Percentiles rank a stretch among this genome's conserved stretches.
Conservation (phyloP, 2,329 filamentous ascomycete species). For the Podosphaera fusca region DNA sequence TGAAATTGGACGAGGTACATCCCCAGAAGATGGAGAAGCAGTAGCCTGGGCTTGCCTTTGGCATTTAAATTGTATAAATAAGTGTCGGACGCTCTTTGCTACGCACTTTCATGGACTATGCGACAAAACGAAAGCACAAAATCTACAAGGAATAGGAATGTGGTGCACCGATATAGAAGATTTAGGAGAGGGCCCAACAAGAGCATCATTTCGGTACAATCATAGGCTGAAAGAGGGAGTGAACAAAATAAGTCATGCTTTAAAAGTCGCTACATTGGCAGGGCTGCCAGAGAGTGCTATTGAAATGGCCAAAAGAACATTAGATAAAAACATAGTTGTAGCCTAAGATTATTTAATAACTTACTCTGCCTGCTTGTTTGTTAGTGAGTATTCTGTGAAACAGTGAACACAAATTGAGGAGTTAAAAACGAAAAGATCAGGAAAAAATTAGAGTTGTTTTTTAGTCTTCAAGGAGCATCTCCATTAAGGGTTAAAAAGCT, state of each 20-base stretch:
- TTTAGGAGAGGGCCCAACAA: slow-evolving; percentile 28
- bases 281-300: slow-evolving; percentile 57
- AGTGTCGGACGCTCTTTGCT: slow-evolving; percentile 66
- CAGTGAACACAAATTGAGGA: slow-evolving; percentile 29
- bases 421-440: slow-evolving; percentile 11
- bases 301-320: slow-evolving; percentile 28
- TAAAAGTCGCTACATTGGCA: slow-evolving; percentile 82
- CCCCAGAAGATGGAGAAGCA: slow-evolving; percentile 73
- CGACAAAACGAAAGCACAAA: slow-evolving; percentile 42
- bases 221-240: slow-evolving; percentile 63
- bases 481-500: slow-evolving; percentile 21
- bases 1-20: slow-evolving; percentile 85
- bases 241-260: slow-evolving; percentile 69
- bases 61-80: slow-evolving; percentile 58
- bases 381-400: slow-evolving; percentile 26
- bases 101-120: slow-evolving; percentile 81
- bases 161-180: slow-evolving; percentile 77
- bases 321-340: slow-evolving; percentile 3
- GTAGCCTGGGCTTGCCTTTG: slow-evolving; percentile 75
- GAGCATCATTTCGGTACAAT: slow-evolving; percentile 47
- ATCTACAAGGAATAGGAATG: slow-evolving; percentile 20
- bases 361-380: background rate
- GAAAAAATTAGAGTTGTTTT: slow-evolving; percentile 22
- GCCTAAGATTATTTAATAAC: background rate
- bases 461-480: slow-evolving; percentile 17